phyloP scores from a whole-genome alignment of 2,329 filamentous ascomycete genomes.

The Penicillium sp. region DNA sequence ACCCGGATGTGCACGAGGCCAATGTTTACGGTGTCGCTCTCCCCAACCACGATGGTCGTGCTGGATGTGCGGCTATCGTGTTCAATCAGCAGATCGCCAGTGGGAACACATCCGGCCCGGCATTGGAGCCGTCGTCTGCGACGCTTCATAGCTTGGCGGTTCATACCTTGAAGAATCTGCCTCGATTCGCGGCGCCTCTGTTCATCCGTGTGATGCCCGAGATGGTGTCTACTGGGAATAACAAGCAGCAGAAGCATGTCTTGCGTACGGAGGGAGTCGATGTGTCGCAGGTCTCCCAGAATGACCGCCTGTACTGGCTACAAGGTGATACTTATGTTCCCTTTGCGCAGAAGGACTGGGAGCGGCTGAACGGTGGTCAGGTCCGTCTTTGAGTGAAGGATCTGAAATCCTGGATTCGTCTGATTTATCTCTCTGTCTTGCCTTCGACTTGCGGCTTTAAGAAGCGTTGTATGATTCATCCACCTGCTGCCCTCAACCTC shows the following conservation, averaged over 20 bases:
- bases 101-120: conserved; percentile 25
- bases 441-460: not conserved
- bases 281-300: conserved; percentile 52
- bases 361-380: conserved; percentile 66
- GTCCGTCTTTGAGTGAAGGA: conserved; percentile 66
- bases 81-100: conserved; percentile 52
- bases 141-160: conserved; percentile 65
- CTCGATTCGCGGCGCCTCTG: conserved; percentile 76
- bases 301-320: conserved; percentile 69
- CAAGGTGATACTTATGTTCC: conserved; percentile 68
- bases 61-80: conserved; percentile 78
- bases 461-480: not conserved
- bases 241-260: conserved; percentile 83
- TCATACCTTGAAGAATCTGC: conserved; percentile 65
- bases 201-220: conserved; percentile 73
- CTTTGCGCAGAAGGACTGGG: conserved; percentile 74
- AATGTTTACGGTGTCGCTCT: conserved; percentile 86
- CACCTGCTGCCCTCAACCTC: not conserved
- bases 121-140: conserved; percentile 43
- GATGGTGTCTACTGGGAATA: conserved; percentile 77
- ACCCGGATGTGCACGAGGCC: conserved; percentile 72
- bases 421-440: not conserved
- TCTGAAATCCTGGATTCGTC: not conserved
- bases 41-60: conserved; percentile 81
- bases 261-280: conserved; percentile 77